Evolutionary conservation across 2,329 filamentous ascomycete genomes (phyloP), one percentile per base, ranked within the genome.

Genomic region (Paecilomyces sp.): DNA sequence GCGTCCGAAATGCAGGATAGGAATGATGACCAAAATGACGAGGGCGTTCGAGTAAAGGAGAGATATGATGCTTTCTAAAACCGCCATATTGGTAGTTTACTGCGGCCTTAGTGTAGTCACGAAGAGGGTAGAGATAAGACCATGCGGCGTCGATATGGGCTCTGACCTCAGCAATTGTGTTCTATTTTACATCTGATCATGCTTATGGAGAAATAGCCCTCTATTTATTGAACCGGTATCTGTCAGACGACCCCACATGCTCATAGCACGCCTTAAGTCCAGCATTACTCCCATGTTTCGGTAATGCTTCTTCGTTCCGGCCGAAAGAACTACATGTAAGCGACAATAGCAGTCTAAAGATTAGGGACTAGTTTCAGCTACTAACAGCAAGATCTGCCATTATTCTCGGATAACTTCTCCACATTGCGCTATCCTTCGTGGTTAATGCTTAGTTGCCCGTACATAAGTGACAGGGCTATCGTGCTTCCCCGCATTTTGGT

Each of bases 1-100:
- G 51, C 33, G 55, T 4, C 9, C 50, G 51, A 51, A 36, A 59
- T 56, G 60, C n/a, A 61, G 56, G 53, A 57, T 41, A 50, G 13
- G 28, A 50, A 31, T 55, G 25, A 47, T 47, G 56, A 30, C 54
- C 54, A 60, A 53, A 55, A 47, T 18, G 9, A 22, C n/a, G 2
- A 33, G 24, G 56, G 41, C 61, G 57, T 59, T 54, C 63, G 56
- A 55, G 62, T 55, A 57, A 62, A 58, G 57, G 41, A 60, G 54
- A 52, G 22, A 41, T 25, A 47, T 9, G n/a, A 47, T 8, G 18
- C 18, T 18, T n/a, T n/a, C n/a, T n/a, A 47, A n/a, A 8, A 47
- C 18, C 41, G 41, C 41, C 41, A 47, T 47, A 8, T 47, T 5
- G 15, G 15, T 18, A 9, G 18, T 18, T 18, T 18, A 9, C 13